Conservation (phyloP, 345 rosid genomes). For the Fremontodendron californicum region DNA sequence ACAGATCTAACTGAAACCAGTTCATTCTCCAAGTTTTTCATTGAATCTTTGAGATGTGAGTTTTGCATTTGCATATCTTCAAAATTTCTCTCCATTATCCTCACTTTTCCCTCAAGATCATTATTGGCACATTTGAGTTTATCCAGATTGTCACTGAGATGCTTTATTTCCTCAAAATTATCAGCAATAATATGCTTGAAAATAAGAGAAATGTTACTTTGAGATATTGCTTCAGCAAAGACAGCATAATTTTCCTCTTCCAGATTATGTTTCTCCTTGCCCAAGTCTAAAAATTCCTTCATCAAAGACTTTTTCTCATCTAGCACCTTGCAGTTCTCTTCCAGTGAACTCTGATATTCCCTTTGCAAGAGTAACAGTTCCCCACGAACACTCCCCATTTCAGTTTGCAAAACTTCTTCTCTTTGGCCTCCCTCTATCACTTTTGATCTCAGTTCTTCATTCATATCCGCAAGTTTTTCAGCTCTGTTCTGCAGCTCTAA, state of each 20-base stretch:
- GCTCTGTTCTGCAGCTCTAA: constrained; percentile 39
- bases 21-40: constrained; percentile 35
- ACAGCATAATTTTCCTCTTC: too few relatives aligned
- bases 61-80: constrained; percentile 33
- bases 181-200: constrained; percentile 44
- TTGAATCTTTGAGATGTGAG: constrained; percentile 32
- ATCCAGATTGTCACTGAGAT: constrained; percentile 35
- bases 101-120: constrained; percentile 50
- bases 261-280: too few relatives aligned
- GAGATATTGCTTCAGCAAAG: constrained; percentile 47
- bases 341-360: constrained; percentile 39
- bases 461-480: constrained; percentile 33
- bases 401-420: constrained; percentile 55
- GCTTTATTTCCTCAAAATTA: constrained; percentile 40
- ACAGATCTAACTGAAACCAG: constrained; percentile 38
- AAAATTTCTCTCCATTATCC: constrained; percentile 37
- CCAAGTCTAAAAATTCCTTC: constrained; percentile 36
- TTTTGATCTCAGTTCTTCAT: constrained; percentile 49
- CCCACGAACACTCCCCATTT: constrained; percentile 42
- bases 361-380: constrained; percentile 41
- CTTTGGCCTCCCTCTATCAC: constrained; percentile 44
- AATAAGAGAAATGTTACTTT: constrained; percentile 49
- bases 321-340: constrained; percentile 42
- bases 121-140: constrained; percentile 41
- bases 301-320: constrained; percentile 46